Base-by-base conservation (phyloP, 177 flowering plant species). In the Telopea speciosissima region DNA sequence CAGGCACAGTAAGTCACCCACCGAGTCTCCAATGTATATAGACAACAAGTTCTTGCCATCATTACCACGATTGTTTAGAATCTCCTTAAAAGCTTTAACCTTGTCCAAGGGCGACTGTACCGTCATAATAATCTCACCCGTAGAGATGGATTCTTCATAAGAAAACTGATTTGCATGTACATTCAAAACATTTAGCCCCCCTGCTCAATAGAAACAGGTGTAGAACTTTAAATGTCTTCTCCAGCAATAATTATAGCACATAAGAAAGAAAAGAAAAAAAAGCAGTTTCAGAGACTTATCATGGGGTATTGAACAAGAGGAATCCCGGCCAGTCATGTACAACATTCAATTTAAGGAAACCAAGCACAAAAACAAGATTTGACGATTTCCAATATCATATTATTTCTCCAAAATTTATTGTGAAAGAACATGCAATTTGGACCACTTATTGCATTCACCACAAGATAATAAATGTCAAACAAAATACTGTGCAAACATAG, bases 1-100 rank as follows among this genome's bases (percentile, higher is more conserved):
- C 73, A 94, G 81, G 79, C 97, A 94, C 69, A 94, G 97, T 72
- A 94, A 75, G 74, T 94, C 99, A n/a, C 97, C 95, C 33, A 89
- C 83, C 1, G 99, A 90, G 74, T 87, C 97, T 25, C 99, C 99
- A 67, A 94, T 87, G 69, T 92, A 92, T 8, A 94, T 80, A 14
- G 92, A 85, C 71, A 87, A 85, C 71, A 87, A 71, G 21, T 76
- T 74, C 78, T 82, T 85, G 24, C 71, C 76, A 24, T 79, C 75
- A 36, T 72, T 76, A 63, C 33, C 56, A 45, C 72, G 33, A 31
- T 75, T 78, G 67, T 69, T 74, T 49, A 89, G 54, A 58, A 86
- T 80, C 22, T 85, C 76, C 33, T 75, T 79, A 72, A 92, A 89
- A 14, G 83, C 86, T 70, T 82, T 76, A 72, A 84, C 79, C 78